phyloP scores from a whole-genome alignment of 2,329 filamentous ascomycete genomes.

The Thermothelomyces thermophilus region DNA sequence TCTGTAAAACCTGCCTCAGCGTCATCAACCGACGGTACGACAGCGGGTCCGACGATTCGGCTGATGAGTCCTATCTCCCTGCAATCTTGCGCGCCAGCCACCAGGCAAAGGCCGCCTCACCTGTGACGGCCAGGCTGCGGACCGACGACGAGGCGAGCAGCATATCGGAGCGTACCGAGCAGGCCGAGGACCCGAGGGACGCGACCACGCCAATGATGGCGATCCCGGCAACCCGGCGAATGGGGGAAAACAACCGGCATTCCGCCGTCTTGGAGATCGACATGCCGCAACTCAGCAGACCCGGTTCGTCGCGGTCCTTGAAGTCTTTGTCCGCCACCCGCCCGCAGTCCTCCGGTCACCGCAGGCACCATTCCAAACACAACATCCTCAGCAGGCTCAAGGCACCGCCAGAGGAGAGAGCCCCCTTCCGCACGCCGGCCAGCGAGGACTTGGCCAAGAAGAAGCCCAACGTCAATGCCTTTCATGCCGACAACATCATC shows the following conservation, averaged over 20 bases:
- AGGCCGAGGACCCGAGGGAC: slow-evolving; percentile 44
- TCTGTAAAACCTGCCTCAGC: slow-evolving; percentile 87
- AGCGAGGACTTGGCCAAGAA: slow-evolving; percentile 60
- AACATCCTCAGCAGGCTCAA: slow-evolving; percentile 75
- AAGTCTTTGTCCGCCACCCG: slow-evolving; percentile 64
- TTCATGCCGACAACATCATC: slow-evolving; percentile 97
- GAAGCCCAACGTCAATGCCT: slow-evolving; percentile 71
- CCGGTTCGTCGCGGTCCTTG: slow-evolving; percentile 86
- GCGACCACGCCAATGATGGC: slow-evolving; percentile 66
- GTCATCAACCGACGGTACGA: slow-evolving; percentile 90
- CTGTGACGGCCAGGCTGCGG: slow-evolving; percentile 32
- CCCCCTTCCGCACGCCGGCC: slow-evolving; percentile 73
- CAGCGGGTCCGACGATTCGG: slow-evolving; percentile 80
- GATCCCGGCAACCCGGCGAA: slow-evolving; percentile 57
- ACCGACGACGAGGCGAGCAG: slow-evolving; percentile 37
- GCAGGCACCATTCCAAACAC: slow-evolving; percentile 80
- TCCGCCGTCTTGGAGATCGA: slow-evolving; percentile 90
- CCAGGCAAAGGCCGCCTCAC: slow-evolving; percentile 36
- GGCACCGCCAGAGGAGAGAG: slow-evolving; percentile 65
- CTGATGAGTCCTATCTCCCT: slow-evolving; percentile 64
- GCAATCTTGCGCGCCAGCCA: slow-evolving; percentile 52
- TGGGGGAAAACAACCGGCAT: slow-evolving; percentile 73
- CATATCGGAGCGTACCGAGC: slow-evolving; percentile 37
- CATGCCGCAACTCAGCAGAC: slow-evolving; percentile 72
- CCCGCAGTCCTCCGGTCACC: slow-evolving; percentile 73